A percentile compares a stretch with the other conserved stretches of the same genome.
phyloP scores from a whole-genome alignment of 1,284 basidiomycete species.

The Mycosarcoma maydis region DNA sequence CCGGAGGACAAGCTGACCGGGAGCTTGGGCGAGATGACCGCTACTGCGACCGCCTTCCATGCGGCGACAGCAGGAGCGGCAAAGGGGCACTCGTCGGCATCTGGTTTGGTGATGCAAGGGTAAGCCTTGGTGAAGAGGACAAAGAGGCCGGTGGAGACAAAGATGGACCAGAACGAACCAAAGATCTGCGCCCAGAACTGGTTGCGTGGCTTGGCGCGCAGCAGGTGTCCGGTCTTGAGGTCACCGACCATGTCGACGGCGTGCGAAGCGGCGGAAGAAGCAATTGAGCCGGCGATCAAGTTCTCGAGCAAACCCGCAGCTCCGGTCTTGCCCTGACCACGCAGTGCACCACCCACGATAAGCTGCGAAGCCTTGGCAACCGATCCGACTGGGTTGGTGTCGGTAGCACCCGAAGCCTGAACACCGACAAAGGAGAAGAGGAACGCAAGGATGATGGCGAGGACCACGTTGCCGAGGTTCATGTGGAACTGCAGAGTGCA shows the following conservation, averaged over 20 bases:
- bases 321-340: constrained; percentile 69
- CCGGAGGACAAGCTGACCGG: constrained; percentile 67
- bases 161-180: constrained; percentile 54
- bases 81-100: constrained; percentile 71
- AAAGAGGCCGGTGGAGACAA: constrained; percentile 49
- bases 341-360: constrained; percentile 56
- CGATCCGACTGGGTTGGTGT: constrained; percentile 57
- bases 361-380: constrained; percentile 61
- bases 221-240: constrained; percentile 77
- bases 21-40: constrained; percentile 68
- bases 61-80: constrained; percentile 74
- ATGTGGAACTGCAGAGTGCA: constrained; percentile 60
- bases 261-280: constrained; percentile 74
- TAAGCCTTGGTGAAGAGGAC: constrained; percentile 70
- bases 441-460: constrained; percentile 71
- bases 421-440: constrained; percentile 77
- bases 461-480: constrained; percentile 67
- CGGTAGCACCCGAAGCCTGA: constrained; percentile 67
- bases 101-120: constrained; percentile 73
- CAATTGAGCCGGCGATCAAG: constrained; percentile 73
- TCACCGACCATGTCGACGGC: constrained; percentile 78
- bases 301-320: constrained; percentile 72
- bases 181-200: constrained; percentile 73
- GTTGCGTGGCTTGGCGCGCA: constrained; percentile 75
- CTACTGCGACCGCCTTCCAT: constrained; percentile 75